A percentile compares a stretch with the other conserved stretches of the same genome.
Conservation (phyloP, 129 eudicot species). For the Ambrosia trifida region DNA sequence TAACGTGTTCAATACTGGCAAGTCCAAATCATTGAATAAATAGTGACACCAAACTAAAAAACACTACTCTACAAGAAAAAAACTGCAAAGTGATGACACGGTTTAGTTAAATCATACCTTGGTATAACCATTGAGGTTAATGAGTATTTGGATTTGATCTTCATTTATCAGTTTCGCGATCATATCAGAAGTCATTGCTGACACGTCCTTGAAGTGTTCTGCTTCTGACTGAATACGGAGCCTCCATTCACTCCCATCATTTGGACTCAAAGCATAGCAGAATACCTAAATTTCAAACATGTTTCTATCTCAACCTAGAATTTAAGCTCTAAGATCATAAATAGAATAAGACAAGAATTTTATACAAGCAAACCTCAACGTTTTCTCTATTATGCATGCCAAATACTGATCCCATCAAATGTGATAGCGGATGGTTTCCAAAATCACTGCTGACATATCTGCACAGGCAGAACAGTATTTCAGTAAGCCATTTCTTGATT, state of each 20-base stretch:
- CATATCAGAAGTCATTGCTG: constrained; percentile 81
- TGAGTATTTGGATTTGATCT: constrained; percentile 82
- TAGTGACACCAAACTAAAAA: too few species aligned
- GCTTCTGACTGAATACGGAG: constrained; percentile 82
- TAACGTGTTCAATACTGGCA: too few species aligned
- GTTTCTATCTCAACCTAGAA: background rate
- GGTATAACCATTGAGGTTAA: constrained; percentile 94
- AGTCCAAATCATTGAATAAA: too few species aligned
- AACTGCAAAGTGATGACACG: too few species aligned
- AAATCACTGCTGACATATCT: constrained; percentile 98
- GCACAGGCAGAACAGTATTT: constrained; percentile 17
- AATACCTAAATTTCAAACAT: constrained; percentile 51
- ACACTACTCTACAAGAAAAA: too few species aligned
- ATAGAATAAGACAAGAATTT: background rate
- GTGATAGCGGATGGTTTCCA: constrained; percentile 95
- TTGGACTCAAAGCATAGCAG: constrained; percentile 90
- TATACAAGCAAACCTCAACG: constrained; percentile 58
- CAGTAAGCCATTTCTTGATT: constrained; percentile 4
- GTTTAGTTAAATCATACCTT: constrained; percentile 49
- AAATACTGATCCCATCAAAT: constrained; percentile 94
- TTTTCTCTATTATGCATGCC: constrained; percentile 84
- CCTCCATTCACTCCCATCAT: constrained; percentile 95
- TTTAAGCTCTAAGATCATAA: constrained; percentile 16
- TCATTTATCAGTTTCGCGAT: constrained; percentile 82
- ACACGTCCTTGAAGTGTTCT: constrained; percentile 86